phyloP scores from a whole-genome alignment of 805 yeast species.

The Maudiozyma bulderi region DNA sequence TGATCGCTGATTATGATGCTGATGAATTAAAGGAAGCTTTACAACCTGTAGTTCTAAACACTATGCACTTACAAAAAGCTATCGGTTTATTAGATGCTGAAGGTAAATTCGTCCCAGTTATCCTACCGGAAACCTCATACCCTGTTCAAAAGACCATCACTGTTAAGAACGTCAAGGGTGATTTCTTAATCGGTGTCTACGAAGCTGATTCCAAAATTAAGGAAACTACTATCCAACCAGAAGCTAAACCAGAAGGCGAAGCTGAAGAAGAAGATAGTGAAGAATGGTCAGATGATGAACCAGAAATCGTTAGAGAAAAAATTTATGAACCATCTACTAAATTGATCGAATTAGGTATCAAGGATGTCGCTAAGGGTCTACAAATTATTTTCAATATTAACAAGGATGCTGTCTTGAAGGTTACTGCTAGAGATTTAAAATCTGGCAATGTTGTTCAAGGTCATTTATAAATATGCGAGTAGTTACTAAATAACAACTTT shows the following conservation, averaged over 20 bases:
- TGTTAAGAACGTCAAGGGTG: slow-evolving; percentile 50
- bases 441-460: slow-evolving; percentile 50
- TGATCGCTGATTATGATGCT: slow-evolving; percentile 71
- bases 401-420: slow-evolving; percentile 50
- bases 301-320: slow-evolving; percentile 72
- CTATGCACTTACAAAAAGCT: slow-evolving; percentile 76
- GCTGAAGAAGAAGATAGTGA: slow-evolving; percentile 43
- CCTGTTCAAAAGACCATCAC: slow-evolving; percentile 75
- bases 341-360: slow-evolving; percentile 69
- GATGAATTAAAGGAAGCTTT: slow-evolving; percentile 74
- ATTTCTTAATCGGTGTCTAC: slow-evolving; percentile 59
- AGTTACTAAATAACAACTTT: background rate
- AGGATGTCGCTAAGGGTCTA: slow-evolving; percentile 58
- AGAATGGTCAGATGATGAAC: slow-evolving; percentile 64
- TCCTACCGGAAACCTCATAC: slow-evolving; percentile 77
- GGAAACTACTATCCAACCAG: slow-evolving; percentile 67
- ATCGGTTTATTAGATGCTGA: slow-evolving; percentile 73
- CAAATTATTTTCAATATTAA: slow-evolving; percentile 51
- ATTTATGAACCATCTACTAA: slow-evolving; percentile 62
- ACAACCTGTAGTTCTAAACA: slow-evolving; percentile 72
- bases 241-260: slow-evolving; percentile 37
- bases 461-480: slow-evolving; percentile 28
- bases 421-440: slow-evolving; percentile 55
- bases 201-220: slow-evolving; percentile 81
- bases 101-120: slow-evolving; percentile 62